Conservation (phyloP, 2,329 filamentous ascomycete species). For the Fusarium sp. region DNA sequence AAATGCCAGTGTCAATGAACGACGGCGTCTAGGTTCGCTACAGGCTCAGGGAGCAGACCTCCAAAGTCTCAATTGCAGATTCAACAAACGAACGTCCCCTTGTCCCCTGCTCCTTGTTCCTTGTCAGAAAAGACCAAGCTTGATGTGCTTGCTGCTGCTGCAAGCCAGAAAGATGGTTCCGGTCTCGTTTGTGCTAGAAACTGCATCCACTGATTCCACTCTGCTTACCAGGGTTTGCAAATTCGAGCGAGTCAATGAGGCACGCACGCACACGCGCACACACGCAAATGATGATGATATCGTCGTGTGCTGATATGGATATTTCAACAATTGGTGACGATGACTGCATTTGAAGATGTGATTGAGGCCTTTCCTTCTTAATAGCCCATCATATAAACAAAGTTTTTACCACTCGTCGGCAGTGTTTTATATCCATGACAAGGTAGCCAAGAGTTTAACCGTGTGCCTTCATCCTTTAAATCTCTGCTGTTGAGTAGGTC, state of each 20-base stretch:
- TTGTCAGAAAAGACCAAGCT: conserved; percentile 26
- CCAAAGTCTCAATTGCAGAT: conserved; percentile 27
- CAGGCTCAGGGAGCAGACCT: conserved; percentile 10
- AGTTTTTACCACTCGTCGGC: conserved; percentile 13
- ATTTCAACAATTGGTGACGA: conserved; percentile 9
- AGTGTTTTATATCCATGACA: background rate
- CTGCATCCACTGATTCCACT: conserved; percentile 39
- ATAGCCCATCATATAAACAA: conserved; percentile 29
- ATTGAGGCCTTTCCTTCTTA: conserved; percentile 3
- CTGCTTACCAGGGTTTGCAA: background rate
- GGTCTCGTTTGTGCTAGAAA: conserved; percentile 22
- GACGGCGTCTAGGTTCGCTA: conserved; percentile 12
- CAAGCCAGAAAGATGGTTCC: conserved; percentile 19
- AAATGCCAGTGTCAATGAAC: conserved; percentile 21
- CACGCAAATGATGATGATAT: conserved; percentile 22
- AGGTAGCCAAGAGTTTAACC: conserved; percentile 22
- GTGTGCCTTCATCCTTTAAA: conserved; percentile 10
- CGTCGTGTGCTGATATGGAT: background rate
- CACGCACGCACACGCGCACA: conserved; percentile 17
- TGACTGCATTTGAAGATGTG: background rate
- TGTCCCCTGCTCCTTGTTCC: conserved; percentile 21
- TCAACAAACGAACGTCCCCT: background rate
- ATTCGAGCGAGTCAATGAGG: background rate
- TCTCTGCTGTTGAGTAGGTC: conserved; percentile 8
- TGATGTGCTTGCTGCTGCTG: conserved; percentile 34